Base-by-base conservation (phyloP, 2,329 filamentous ascomycete genomes). In the Bipolaris zeicola region DNA sequence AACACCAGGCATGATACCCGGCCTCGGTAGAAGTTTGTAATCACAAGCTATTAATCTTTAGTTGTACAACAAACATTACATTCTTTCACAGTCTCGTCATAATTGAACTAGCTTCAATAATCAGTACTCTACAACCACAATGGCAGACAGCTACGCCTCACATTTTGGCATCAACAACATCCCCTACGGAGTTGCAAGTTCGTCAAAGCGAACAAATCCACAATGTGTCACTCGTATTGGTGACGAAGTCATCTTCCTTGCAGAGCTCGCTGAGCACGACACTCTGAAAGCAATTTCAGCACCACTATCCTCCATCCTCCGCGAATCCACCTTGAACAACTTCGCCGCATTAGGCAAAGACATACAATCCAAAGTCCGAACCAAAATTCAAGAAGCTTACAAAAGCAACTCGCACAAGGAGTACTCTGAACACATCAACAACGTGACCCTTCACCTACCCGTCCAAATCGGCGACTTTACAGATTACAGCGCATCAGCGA, bases 401-500 rank as follows among this genome's bases (percentile, higher is more conserved):
- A 77, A 55, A 36, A 66, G 18, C 52, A 77, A 13, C 6, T 34
- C 50, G 3, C 58, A 65, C 31, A 42, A 37, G 0, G 18, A 22
- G 0, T 41, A 6, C 8, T 58, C 67, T 3, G 70, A 77, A 26
- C 49, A 70, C 26, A 62, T 85, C 14, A 60, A 71, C 37, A 67
- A 76, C 31, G 79, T 82, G 16, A 71, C 72, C 3, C 70, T 85
- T 61, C 82, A 87, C 64, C 66, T 88, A 0, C 87, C 86, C 0
- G 72, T 89, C 36, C 69, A 76, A 3, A 80, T 86, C 16, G 78
- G 78, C 4, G 85, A 83, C 34, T 88, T 86, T 64, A 83, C 78
- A 42, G 86, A 87, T 68, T 86, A 85, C 70, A 83, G 80, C 1
- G 84, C 81, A 53, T 83, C 80, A 0, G 73, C 79, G 7, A 79